Base-by-base conservation (phyloP, 2,329 filamentous ascomycete species). In the Paecilomyces niveus region DNA sequence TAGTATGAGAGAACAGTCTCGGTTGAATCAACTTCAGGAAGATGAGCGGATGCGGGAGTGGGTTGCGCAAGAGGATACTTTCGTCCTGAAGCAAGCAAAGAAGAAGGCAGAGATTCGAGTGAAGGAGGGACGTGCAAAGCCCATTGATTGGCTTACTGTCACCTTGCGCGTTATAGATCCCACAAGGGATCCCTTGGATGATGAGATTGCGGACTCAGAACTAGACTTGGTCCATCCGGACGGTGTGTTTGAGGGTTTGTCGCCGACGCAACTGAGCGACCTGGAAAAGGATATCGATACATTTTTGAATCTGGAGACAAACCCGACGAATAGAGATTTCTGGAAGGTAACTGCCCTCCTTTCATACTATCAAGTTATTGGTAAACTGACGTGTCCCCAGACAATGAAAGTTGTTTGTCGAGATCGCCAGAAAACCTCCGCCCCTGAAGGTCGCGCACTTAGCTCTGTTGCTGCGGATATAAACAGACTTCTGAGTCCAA, bases 51-150 rank as follows among this genome's bases (percentile, higher is more conserved):
- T 87, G 64, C 82, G 86, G 26, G 83, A 88, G 69, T 99, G 94
- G 81, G 90, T 97, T 21, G 90, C 93, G 56, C 90, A 96, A 67
- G 94, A 99, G 74, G 94, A 99, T 78, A 87, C 89, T 63, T 99
- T 99, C 70, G 94, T 97, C 58, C 80, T 99, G 69, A 92, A 92
- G 75, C 94, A 99, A 76, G 89, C 93, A 53, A 99, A 97, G 81
- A 97, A 95, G 80, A 97, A 97, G 80, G 93, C 94, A 50, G 90
- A 92, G 64, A 95, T 99, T 65, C 88, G 94, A 49, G 92, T 97
- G 53, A 90, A 92, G 66, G 92, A 95, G 74, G 89, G 89, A 10
- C 86, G 95, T 65, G 92, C 93, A 58, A 92, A 91, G 70, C 89
- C 93, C 9, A 93, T 97, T 68, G 94, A 99, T 77, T 92, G 90